These are phyloP conservation scores for Fusarium irregulare DNA, from an alignment of 2,329 filamentous ascomycete species.

Conservation along the genomic window DNA sequence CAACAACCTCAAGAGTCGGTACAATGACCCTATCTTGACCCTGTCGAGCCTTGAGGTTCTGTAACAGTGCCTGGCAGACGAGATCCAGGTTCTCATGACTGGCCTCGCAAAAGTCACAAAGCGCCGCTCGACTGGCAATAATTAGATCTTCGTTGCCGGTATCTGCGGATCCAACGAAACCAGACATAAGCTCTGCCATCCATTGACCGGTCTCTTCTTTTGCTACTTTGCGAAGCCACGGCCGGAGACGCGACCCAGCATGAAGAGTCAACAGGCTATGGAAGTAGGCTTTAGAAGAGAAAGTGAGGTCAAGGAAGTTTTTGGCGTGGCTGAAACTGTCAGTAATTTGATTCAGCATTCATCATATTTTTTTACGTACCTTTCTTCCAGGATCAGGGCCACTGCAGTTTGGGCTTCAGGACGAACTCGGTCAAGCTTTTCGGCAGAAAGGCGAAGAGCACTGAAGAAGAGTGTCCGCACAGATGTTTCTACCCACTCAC, in stretches of 20 bases:
- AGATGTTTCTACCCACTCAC: conserved; percentile 46
- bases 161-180: conserved; percentile 78
- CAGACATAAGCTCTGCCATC: conserved; percentile 69
- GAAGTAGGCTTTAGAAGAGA: conserved; percentile 72
- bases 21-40: conserved; percentile 77
- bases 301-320: conserved; percentile 55
- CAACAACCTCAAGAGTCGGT: conserved; percentile 79
- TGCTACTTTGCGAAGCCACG: conserved; percentile 52
- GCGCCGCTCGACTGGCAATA: conserved; percentile 73
- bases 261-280: conserved; percentile 62
- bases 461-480: conserved; percentile 59
- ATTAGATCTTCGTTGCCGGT: conserved; percentile 82
- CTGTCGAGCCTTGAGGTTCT: conserved; percentile 64
- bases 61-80: conserved; percentile 63
- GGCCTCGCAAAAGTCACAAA: conserved; percentile 65
- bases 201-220: conserved; percentile 51
- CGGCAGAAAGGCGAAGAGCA: conserved; percentile 77
- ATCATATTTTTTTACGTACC: conserved; percentile 51
- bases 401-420: conserved; percentile 70
- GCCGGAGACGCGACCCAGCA: conserved; percentile 50
- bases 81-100: conserved; percentile 55
- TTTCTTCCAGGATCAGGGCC: conserved; percentile 56
- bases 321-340: conserved; percentile 49
- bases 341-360: conserved; percentile 34
- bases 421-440: conserved; percentile 91